Conservation (phyloP, 1,284 basidiomycete genomes). For the Tausonia pullulans region DNA sequence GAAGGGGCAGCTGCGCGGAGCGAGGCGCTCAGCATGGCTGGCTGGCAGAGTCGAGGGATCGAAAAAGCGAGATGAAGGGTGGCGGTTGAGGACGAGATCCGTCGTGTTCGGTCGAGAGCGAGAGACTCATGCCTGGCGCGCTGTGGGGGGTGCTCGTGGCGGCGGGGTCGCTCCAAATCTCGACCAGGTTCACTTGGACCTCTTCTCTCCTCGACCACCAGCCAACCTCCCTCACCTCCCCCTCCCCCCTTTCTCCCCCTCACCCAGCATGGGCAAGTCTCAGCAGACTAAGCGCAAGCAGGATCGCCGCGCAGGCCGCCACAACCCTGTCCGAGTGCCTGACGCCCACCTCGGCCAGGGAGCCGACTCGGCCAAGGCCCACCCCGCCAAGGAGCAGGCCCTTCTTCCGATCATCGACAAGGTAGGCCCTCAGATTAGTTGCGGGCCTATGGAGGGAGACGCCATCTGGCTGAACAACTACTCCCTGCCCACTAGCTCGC, state of each 20-base stretch:
- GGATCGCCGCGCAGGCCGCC: slow-evolving; percentile 50
- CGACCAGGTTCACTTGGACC: too few species aligned
- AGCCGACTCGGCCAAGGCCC: slow-evolving; percentile 37
- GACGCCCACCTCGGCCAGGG: slow-evolving; percentile 77
- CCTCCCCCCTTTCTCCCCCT: background rate
- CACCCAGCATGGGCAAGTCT: slow-evolving; percentile 63
- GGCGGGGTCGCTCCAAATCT: too few species aligned
- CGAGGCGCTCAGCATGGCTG: too few species aligned
- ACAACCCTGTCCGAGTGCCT: slow-evolving; percentile 82
- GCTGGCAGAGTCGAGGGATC: too few species aligned
- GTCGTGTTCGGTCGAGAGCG: too few species aligned
- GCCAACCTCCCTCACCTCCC: background rate
- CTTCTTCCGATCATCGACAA: slow-evolving; percentile 79
- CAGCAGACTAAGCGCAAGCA: slow-evolving; percentile 56
- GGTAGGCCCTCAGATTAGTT: slow-evolving; percentile 36
- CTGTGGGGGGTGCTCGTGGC: too few species aligned
- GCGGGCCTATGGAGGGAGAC: background rate
- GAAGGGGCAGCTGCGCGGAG: too few species aligned
- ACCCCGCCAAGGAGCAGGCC: slow-evolving; percentile 54
- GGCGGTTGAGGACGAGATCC: too few species aligned
- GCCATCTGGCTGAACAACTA: slow-evolving; percentile 43
- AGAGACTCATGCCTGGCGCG: too few species aligned
- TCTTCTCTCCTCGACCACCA: too few species aligned
- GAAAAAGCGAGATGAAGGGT: too few species aligned
- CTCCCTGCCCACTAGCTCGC: slow-evolving; percentile 25